These are phyloP conservation scores for Geranium brycei DNA, from an alignment of 345 rosid species.

Conservation along the genomic window DNA sequence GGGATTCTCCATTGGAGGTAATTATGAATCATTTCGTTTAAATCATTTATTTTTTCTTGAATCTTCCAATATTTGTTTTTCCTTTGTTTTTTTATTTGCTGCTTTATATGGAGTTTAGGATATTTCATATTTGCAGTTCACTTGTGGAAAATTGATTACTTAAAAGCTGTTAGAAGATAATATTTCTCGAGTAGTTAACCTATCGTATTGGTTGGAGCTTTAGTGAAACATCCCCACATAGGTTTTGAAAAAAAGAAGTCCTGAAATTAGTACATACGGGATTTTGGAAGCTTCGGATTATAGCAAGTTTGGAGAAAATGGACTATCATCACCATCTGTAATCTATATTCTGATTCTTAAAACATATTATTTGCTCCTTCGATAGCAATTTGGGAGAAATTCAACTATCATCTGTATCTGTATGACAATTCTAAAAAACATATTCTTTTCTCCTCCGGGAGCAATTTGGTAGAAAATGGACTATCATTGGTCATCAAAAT, in stretches of 20 bases:
- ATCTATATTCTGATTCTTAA: too few relatives aligned
- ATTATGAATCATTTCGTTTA: slow-evolving; percentile 1
- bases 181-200: not conserved
- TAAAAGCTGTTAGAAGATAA: not conserved
- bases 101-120: not conserved
- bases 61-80: not conserved
- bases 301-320: too few relatives aligned
- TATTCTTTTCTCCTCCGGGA: too few relatives aligned
- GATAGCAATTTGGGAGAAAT: not conserved
- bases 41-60: not conserved
- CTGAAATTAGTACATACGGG: not conserved
- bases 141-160: not conserved
- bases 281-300: not conserved
- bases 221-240: not conserved
- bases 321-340: too few relatives aligned
- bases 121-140: not conserved
- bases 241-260: not conserved
- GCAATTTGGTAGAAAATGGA: too few relatives aligned
- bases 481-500: not conserved
- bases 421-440: too few relatives aligned
- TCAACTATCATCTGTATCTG: too few relatives aligned
- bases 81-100: not conserved
- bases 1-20: slow-evolving; percentile 98
- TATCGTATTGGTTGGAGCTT: not conserved
- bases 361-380: too few relatives aligned